Evolutionary conservation across 441 rosid genomes (phyloP).

Genomic region (Gossypium aridum): DNA sequence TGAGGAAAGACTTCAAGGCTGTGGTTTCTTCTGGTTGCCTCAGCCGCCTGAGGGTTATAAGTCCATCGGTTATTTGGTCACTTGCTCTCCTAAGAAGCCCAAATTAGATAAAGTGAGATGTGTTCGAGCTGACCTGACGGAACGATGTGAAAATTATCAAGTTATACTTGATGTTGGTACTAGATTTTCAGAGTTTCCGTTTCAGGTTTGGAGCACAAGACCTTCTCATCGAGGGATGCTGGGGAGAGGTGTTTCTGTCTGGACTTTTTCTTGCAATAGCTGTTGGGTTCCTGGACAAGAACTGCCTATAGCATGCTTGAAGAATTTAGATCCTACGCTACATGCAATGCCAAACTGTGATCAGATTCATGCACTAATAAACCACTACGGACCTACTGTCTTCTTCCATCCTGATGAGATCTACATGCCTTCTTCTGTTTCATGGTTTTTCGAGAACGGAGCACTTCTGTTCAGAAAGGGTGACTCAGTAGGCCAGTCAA

Average conservation of each 20-base stretch:
- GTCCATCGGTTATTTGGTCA: constrained; percentile 61
- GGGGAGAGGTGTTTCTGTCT: constrained; percentile 61
- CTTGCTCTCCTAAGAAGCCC: constrained; percentile 46
- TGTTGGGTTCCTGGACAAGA: constrained; percentile 30
- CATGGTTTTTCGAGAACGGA: constrained; percentile 74
- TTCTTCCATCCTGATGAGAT: constrained; percentile 70
- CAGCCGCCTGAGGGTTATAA: constrained; percentile 65
- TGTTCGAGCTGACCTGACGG: constrained; percentile 67
- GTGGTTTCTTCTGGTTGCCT: constrained; percentile 80
- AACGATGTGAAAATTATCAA: constrained; percentile 43
- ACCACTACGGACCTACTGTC: constrained; percentile 64
- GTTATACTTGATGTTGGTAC: constrained; percentile 28
- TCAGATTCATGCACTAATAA: constrained; percentile 56
- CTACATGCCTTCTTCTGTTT: constrained; percentile 73
- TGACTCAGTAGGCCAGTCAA: constrained; percentile 30
- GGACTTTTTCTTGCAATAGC: constrained; percentile 63
- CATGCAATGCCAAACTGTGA: constrained; percentile 70
- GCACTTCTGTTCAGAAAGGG: constrained; percentile 44
- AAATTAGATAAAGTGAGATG: constrained; percentile 64
- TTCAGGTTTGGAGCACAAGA: constrained; percentile 61
- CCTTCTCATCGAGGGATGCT: constrained; percentile 53
- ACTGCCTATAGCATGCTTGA: constrained; percentile 42
- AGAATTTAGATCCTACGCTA: constrained; percentile 42
- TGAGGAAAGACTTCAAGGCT: constrained; percentile 26
- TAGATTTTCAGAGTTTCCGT: constrained; percentile 30